Percentiles rank a stretch among this genome's conserved stretches.
phyloP scores from a whole-genome alignment of 306 rosid genomes.

The Pyrus communis region DNA sequence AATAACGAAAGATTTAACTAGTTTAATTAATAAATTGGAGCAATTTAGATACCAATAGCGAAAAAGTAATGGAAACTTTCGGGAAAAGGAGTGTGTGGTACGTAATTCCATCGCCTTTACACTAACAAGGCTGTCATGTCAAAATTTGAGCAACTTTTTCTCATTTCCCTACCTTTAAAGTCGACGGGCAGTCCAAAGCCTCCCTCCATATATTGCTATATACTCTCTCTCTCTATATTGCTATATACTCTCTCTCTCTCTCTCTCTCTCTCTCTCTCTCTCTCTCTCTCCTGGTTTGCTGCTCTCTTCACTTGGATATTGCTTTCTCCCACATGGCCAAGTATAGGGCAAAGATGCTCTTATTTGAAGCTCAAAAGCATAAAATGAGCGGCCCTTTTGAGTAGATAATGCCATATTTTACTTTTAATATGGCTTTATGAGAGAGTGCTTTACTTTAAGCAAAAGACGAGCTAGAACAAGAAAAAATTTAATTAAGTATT shows the following conservation, averaged over 20 bases:
- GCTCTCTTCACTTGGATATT: slow-evolving; percentile 31
- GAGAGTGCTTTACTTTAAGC: slow-evolving; percentile 75
- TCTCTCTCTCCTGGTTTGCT: neutral
- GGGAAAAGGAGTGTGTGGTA: slow-evolving; percentile 55
- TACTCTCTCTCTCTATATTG: slow-evolving; percentile 16
- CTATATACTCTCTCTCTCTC: slow-evolving; percentile 35
- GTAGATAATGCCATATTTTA: slow-evolving; percentile 99
- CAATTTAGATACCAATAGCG: slow-evolving; percentile 26
- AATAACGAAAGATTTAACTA: slow-evolving; percentile 7
- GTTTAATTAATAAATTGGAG: slow-evolving; percentile 14
- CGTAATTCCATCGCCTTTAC: slow-evolving; percentile 80
- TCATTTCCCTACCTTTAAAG: slow-evolving; percentile 45
- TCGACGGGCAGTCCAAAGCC: slow-evolving; percentile 47
- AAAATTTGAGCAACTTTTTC: slow-evolving; percentile 83
- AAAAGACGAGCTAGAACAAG: slow-evolving; percentile 34
- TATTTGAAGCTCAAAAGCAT: slow-evolving; percentile 80
- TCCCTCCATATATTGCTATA: neutral
- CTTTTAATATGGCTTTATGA: slow-evolving; percentile 82
- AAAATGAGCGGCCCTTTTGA: slow-evolving; percentile 92
- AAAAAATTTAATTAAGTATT: slow-evolving; percentile 8
- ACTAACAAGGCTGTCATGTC: slow-evolving; percentile 85
- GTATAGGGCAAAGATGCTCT: slow-evolving; percentile 77
- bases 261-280: slow-evolving; percentile 27
- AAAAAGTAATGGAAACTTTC: slow-evolving; percentile 58
- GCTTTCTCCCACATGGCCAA: slow-evolving; percentile 95